These are phyloP conservation scores for Arbutus unedo DNA, from an alignment of 148 eudicot species.

Conservation along the genomic window DNA sequence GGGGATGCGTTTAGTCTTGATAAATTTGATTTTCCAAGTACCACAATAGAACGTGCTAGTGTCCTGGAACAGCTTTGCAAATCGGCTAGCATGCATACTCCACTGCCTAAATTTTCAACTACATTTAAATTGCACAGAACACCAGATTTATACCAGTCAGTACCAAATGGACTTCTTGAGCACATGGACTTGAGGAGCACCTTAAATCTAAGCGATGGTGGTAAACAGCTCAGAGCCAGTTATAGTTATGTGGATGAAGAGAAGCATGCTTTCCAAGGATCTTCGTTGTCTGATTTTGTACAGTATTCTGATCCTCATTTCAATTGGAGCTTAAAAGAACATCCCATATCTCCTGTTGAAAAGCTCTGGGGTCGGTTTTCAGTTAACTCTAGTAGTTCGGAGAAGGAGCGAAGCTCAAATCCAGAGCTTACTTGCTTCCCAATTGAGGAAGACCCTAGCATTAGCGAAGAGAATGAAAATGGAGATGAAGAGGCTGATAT, in stretches of 20 bases:
- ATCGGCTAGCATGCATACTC: constrained; percentile 54
- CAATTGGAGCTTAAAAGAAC: constrained; percentile 38
- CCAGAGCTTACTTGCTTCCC: constrained; percentile 81
- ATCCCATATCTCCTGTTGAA: constrained; percentile 54
- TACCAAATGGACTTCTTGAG: constrained; percentile 60
- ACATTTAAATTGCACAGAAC: constrained; percentile 28
- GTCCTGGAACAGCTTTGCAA: constrained; percentile 50
- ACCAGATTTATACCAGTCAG: constrained; percentile 46
- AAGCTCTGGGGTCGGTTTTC: constrained; percentile 51
- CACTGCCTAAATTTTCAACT: constrained; percentile 49
- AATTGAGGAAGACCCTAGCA: constrained; percentile 78
- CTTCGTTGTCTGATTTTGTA: constrained; percentile 41
- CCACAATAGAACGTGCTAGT: constrained; percentile 48
- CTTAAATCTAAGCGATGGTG: constrained; percentile 24
- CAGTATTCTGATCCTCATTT: constrained; percentile 40
- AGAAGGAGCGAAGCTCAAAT: constrained; percentile 49
- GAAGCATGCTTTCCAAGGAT: constrained; percentile 31
- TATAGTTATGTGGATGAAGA: constrained; percentile 20
- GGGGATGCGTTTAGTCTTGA: constrained; percentile 33
- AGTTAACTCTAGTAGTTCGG: constrained; percentile 60
- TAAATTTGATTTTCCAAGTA: constrained; percentile 24
- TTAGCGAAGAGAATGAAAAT: constrained; percentile 54
- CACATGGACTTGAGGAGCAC: constrained; percentile 32
- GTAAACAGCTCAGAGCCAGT: constrained; percentile 20
- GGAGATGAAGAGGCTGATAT: constrained; percentile 34